A percentile compares a stretch with the other conserved stretches of the same genome.
phyloP scores from a whole-genome alignment of 495 filamentous ascomycete genomes.

The Daldinia caldariorum region DNA sequence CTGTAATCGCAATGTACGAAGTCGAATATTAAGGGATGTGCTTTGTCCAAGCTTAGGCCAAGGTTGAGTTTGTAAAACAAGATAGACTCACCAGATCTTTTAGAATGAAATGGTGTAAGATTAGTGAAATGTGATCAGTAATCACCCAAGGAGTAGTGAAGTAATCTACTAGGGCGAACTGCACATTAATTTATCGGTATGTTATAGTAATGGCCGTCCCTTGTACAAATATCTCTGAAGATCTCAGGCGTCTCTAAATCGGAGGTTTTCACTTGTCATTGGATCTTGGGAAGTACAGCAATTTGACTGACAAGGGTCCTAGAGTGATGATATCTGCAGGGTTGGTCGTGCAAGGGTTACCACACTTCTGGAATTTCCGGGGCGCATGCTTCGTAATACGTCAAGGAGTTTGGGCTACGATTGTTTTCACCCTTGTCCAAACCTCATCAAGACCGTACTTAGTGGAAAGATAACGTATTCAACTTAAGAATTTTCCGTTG shows the following conservation, averaged over 20 bases:
- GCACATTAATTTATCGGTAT: conserved; percentile 1
- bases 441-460: neutral
- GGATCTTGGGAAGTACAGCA: conserved; percentile 8
- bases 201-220: conserved; percentile 12
- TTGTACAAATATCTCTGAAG: conserved; percentile 10
- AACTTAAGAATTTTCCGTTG: too few relatives aligned
- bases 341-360: conserved; percentile 31
- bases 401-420: conserved; percentile 10
- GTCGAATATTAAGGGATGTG: conserved; percentile 19
- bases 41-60: conserved; percentile 20
- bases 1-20: neutral
- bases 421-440: conserved; percentile 5
- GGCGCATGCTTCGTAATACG: neutral
- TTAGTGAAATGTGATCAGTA: conserved; percentile 38
- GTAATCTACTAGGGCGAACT: neutral
- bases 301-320: conserved; percentile 15
- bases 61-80: conserved; percentile 27
- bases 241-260: conserved; percentile 4
- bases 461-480: neutral
- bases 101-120: conserved; percentile 23
- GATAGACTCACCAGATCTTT: neutral
- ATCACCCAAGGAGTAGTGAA: conserved; percentile 24
- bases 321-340: conserved; percentile 3
- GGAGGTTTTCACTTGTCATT: conserved; percentile 13
- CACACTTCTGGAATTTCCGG: conserved; percentile 30